Conservation (phyloP, 495 filamentous ascomycete genomes). For the Hyaloscypha finlandica region DNA sequence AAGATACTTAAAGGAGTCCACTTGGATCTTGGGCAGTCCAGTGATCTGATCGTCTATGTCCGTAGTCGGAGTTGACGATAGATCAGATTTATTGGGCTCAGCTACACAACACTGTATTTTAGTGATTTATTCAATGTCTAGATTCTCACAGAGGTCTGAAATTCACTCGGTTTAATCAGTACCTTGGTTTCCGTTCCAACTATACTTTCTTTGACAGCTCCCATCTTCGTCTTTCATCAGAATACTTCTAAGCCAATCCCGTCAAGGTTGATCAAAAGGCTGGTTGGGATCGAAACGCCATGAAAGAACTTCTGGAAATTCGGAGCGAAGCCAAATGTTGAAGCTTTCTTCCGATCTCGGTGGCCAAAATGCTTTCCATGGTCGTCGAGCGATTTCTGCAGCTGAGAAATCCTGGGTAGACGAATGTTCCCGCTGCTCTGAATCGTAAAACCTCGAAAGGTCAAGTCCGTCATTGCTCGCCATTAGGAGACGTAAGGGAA, state of each 20-base stretch:
- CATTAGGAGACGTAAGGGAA: not conserved
- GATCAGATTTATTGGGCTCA: not conserved
- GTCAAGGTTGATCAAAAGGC: not conserved
- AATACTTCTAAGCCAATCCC: not conserved
- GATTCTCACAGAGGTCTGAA: no score
- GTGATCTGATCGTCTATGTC: not conserved
- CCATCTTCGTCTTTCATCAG: not conserved
- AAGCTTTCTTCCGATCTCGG: not conserved
- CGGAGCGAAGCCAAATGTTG: not conserved
- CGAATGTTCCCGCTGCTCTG: not conserved
- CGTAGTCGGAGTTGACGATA: not conserved
- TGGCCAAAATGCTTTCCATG: slow-evolving; percentile 3
- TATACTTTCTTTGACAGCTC: not conserved
- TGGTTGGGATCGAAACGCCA: not conserved
- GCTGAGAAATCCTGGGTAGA: not conserved
- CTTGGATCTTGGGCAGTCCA: not conserved
- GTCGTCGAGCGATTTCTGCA: not conserved
- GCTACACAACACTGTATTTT: no score
- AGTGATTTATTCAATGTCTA: no score
- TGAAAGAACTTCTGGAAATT: slow-evolving; percentile 1
- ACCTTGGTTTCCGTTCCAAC: slow-evolving; percentile 5
- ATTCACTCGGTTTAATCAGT: not conserved
- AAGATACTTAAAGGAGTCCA: slow-evolving; percentile 2
- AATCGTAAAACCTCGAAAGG: not conserved
- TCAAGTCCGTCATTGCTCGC: not conserved